phyloP scores from a whole-genome alignment of 2,329 filamentous ascomycete genomes.

The Alternaria metachromatica region DNA sequence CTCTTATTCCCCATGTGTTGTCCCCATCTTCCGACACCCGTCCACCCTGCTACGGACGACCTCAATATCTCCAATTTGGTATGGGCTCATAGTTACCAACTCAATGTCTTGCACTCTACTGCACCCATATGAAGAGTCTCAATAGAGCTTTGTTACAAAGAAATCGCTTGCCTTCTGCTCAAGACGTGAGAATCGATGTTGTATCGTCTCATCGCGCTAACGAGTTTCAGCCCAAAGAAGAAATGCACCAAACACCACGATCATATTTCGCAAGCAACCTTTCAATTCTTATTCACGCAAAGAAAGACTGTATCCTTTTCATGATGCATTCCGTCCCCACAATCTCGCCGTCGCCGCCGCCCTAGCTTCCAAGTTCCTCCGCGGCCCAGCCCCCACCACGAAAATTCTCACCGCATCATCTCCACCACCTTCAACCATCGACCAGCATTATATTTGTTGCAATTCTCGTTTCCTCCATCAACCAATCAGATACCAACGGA shows the following conservation, averaged over 20 bases:
- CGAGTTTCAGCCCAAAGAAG: accelerated
- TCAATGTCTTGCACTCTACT: neutral
- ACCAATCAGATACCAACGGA: neutral
- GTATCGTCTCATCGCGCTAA: accelerated
- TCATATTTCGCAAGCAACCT: neutral
- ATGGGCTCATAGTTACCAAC: neutral
- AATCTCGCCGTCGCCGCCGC: neutral
- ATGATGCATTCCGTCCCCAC: neutral
- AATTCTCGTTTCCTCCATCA: neutral
- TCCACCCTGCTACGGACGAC: neutral
- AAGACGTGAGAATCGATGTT: neutral
- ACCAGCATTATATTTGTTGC: accelerated
- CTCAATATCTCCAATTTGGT: neutral
- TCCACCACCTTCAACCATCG: neutral
- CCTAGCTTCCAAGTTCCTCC: neutral
- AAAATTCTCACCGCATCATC: neutral
- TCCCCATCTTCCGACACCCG: neutral
- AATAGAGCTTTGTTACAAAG: neutral
- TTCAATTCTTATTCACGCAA: neutral
- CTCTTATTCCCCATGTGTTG: too few relatives aligned
- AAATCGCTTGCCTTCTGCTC: neutral
- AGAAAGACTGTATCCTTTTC: accelerated
- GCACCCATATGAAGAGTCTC: accelerated
- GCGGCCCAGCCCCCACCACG: neutral
- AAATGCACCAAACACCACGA: neutral